A percentile compares a stretch with the other conserved stretches of the same genome.
Conservation (phyloP, 352 stramenopile species). For the Phytophthora uliginosa region DNA sequence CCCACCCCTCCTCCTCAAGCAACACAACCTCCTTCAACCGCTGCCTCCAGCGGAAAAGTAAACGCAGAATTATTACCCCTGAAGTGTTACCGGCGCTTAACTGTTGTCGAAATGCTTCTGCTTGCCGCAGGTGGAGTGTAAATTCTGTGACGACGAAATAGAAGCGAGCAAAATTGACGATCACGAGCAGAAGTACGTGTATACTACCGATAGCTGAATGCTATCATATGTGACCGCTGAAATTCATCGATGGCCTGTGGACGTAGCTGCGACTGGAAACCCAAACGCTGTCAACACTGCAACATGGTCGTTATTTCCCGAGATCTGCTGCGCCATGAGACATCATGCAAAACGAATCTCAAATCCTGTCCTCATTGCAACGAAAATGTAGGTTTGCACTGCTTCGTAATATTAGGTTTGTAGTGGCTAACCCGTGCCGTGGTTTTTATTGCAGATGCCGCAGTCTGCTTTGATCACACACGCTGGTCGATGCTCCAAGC, state of each 20-base stretch:
- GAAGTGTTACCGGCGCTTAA: not conserved
- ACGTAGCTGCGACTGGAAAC: slow-evolving; percentile 80
- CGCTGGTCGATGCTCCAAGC: slow-evolving; percentile 71
- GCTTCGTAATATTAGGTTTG: not conserved
- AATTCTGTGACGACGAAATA: slow-evolving; percentile 87
- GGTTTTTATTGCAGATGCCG: slow-evolving; percentile 50
- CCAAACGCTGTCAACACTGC: slow-evolving; percentile 81
- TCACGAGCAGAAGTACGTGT: slow-evolving; percentile 67
- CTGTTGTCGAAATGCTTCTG: not conserved
- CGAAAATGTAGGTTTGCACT: slow-evolving; percentile 50
- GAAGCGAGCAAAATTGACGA: slow-evolving; percentile 53
- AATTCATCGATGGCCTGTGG: not conserved
- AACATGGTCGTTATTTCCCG: slow-evolving; percentile 87
- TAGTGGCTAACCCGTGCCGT: not conserved
- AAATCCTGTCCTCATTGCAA: slow-evolving; percentile 79
- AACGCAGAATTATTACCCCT: not conserved
- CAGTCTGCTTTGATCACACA: slow-evolving; percentile 57
- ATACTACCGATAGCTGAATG: not conserved
- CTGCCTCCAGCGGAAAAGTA: slow-evolving; percentile 22
- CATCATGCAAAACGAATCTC: slow-evolving; percentile 69
- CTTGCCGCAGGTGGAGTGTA: slow-evolving; percentile 63
- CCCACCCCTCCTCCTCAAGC: not conserved
- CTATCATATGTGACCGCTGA: not conserved
- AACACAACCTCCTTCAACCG: not conserved
- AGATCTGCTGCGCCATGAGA: slow-evolving; percentile 71